Percentiles rank a stretch among this genome's conserved stretches.
These are phyloP conservation scores for Skeletonema potamos DNA, from an alignment of 108 stramenopile genomes.

Conservation along the genomic window DNA sequence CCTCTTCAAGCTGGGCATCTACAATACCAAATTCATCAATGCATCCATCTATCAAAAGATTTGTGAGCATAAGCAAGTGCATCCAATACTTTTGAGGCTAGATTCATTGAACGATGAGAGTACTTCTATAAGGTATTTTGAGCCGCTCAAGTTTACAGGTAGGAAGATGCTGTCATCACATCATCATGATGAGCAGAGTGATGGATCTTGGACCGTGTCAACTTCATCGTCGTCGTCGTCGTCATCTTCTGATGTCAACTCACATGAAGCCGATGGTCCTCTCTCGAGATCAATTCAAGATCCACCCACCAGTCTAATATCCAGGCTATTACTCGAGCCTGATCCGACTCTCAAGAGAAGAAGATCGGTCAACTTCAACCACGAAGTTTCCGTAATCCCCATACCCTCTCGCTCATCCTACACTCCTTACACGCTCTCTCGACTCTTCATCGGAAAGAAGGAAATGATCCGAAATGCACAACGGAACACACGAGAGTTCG, in stretches of 20 bases:
- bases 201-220: not conserved
- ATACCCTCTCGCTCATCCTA: slow-evolving; percentile 56
- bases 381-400: slow-evolving; percentile 46
- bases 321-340: not conserved
- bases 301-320: not conserved
- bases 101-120: not conserved
- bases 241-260: not conserved
- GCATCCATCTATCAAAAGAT: slow-evolving; percentile 8
- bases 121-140: not conserved
- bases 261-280: not conserved
- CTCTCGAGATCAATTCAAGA: not conserved
- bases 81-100: not conserved
- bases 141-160: not conserved
- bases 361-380: not conserved
- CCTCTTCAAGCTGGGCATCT: slow-evolving; percentile 6
- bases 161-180: not conserved
- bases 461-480: slow-evolving; percentile 44
- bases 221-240: not conserved
- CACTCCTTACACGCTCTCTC: slow-evolving; percentile 40
- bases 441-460: slow-evolving; percentile 34
- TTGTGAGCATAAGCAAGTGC: not conserved
- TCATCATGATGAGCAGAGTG: not conserved
- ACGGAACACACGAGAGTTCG: slow-evolving; percentile 57
- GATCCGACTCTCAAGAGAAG: not conserved
- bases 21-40: not conserved